A percentile compares a stretch with the other conserved stretches of the same genome.
phyloP scores from a whole-genome alignment of 2,329 filamentous ascomycete species.

The Aspergillus ustus region DNA sequence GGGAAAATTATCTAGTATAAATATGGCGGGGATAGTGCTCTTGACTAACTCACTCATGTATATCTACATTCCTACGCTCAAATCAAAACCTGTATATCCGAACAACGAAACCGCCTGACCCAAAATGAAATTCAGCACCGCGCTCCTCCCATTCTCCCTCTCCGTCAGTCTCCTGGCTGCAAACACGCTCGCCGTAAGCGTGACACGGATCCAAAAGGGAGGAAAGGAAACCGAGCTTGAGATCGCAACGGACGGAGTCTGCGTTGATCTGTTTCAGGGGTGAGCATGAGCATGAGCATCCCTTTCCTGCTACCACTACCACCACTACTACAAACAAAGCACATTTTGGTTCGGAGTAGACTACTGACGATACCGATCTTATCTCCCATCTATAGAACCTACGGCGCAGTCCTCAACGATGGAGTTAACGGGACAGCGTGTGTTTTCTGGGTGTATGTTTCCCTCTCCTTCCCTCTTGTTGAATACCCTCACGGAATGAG shows the following conservation, averaged over 20 bases:
- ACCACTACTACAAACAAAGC: too few species aligned
- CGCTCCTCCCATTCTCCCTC: background rate
- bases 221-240: background rate
- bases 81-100: background rate
- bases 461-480: too few species aligned
- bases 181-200: background rate
- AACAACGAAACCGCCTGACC: background rate
- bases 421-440: background rate
- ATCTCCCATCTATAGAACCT: background rate
- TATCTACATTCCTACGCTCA: background rate
- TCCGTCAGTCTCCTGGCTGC: background rate
- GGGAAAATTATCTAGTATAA: background rate
- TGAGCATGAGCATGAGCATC: background rate
- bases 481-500: too few species aligned
- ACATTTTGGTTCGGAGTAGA: too few species aligned
- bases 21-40: background rate
- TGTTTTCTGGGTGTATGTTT: background rate
- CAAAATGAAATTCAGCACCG: background rate
- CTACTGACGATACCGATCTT: background rate
- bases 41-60: background rate
- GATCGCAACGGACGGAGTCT: background rate
- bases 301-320: too few species aligned
- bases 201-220: background rate
- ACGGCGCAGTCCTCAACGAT: background rate
- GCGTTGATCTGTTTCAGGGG: conserved; percentile 1